Base-by-base conservation (phyloP, 2,329 filamentous ascomycete genomes). In the Grosmannia huntii region DNA sequence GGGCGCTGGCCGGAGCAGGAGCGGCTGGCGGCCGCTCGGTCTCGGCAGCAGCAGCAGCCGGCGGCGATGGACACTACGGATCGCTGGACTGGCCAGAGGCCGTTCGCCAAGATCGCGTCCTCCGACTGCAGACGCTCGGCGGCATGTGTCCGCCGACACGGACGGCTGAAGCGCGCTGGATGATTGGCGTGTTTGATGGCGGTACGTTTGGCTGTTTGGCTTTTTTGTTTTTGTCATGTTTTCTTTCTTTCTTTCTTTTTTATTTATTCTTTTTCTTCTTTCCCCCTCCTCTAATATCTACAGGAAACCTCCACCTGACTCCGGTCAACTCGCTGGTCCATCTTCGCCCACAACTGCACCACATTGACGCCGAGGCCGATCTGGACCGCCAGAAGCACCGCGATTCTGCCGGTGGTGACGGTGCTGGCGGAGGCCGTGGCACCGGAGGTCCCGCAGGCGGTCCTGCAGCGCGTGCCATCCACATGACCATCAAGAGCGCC, bases 261-360 rank as follows among this genome's bases (percentile, higher is more conserved):
- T 33, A 25, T 52, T 46, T 16, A 23, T 36, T 28, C 21, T 14
- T 16, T 51, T 25, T 11, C 2, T 25, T 21, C n/a, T 16, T 12
- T 9, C 3, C 7, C 27, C 28, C 14, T 5, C 25, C 3, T 55
- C 55, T 56, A 31, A 56, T 46, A 49, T 21, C 10, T 11, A 16
- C 63, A 91, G 89, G 89, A 65, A 84, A 95, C 67, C 76, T 96
- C 11, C 90, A 96, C 72, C 82, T 97, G 46, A 95, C 90, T 0
- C 88, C 87, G 27, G 82, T 95, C 52, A 84, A 86, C 48, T 86
- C 89, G 2, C 82, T 96, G 51, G 87, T 95, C 49, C 89, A 95
- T 68, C 83, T 99, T 67, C 87, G 91, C 4, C 90, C 94, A 0
- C 89, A 96, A 67, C 87, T 95, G 61, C 90, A 96, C 72, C 90